Evolutionary conservation across 768 basidiomycete species (phyloP).

Genomic region (Pleurotus cornucopiae): DNA sequence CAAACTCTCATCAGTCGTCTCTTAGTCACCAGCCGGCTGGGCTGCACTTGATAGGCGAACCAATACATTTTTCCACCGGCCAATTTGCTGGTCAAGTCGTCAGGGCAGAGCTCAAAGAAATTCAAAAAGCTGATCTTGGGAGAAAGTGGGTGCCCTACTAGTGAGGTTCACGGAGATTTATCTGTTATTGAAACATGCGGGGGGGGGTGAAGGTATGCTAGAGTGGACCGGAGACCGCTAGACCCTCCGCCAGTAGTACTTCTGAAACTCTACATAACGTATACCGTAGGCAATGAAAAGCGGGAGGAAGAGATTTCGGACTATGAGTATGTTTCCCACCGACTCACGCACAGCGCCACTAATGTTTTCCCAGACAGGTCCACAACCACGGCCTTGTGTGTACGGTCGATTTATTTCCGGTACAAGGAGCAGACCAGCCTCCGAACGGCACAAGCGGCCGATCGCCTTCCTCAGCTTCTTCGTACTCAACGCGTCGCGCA

Average conservation of each 20-base stretch:
- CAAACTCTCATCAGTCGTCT: background rate
- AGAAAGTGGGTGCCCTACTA: constrained; percentile 46
- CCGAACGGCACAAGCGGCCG: background rate
- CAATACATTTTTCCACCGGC: constrained; percentile 54
- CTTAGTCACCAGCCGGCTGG: constrained; percentile 3
- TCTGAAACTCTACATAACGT: constrained; percentile 44
- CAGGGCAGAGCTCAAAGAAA: constrained; percentile 50
- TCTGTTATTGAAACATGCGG: background rate
- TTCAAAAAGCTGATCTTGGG: constrained; percentile 65
- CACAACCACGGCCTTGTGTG: constrained; percentile 68
- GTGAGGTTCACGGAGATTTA: constrained; percentile 9
- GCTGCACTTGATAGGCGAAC: constrained; percentile 37
- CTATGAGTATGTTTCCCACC: constrained; percentile 39
- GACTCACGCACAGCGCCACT: background rate
- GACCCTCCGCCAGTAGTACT: constrained; percentile 65
- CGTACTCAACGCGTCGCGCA: constrained; percentile 13
- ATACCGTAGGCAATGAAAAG: constrained; percentile 37
- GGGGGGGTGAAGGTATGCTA: constrained; percentile 41
- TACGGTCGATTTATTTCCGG: constrained; percentile 73
- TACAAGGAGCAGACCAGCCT: constrained; percentile 26
- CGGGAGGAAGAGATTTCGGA: constrained; percentile 36
- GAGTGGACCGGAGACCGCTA: constrained; percentile 59
- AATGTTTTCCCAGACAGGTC: constrained; percentile 41
- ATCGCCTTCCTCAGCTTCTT: constrained; percentile 3
- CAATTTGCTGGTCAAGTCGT: constrained; percentile 58